Percentiles rank a stretch among this genome's conserved stretches.
phyloP scores from a whole-genome alignment of 768 basidiomycete genomes.

The Leucosporidium creatinivorum region DNA sequence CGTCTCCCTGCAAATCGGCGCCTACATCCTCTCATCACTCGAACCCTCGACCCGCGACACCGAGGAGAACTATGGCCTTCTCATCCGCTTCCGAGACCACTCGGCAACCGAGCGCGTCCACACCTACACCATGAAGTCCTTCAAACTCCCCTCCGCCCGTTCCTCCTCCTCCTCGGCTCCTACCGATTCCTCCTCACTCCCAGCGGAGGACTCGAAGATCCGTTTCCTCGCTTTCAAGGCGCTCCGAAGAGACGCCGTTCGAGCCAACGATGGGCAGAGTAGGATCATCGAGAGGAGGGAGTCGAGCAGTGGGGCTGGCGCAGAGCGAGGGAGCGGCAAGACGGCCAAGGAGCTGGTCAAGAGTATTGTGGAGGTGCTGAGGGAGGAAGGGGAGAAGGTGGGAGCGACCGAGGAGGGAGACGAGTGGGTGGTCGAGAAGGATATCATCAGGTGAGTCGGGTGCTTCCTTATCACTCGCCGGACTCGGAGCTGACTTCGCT shows the following conservation, averaged over 20 bases:
- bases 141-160: background rate
- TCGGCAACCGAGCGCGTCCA: conserved; percentile 67
- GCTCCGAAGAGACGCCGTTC: conserved; percentile 16
- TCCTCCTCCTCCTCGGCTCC: background rate
- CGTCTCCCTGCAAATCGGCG: conserved; percentile 71
- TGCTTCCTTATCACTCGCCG: background rate
- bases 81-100: conserved; percentile 66
- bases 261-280: background rate
- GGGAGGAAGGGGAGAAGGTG: conserved; percentile 14
- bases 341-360: conserved; percentile 16
- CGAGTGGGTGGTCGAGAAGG: conserved; percentile 19
- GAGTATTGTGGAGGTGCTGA: conserved; percentile 6
- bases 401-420: conserved; percentile 13
- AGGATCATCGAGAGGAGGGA: conserved; percentile 6
- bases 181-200: background rate
- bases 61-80: conserved; percentile 78
- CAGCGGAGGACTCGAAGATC: background rate
- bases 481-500: too few relatives aligned
- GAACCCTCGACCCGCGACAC: conserved; percentile 87
- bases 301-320: background rate
- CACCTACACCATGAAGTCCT: conserved; percentile 65
- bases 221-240: conserved; percentile 31
- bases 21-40: conserved; percentile 87
- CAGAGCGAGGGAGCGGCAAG: conserved; percentile 2
- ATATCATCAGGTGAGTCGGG: conserved; percentile 18